phyloP scores from a whole-genome alignment of 192 early-diverging fungal genomes.

The Gaertneriomyces semiglobifer region DNA sequence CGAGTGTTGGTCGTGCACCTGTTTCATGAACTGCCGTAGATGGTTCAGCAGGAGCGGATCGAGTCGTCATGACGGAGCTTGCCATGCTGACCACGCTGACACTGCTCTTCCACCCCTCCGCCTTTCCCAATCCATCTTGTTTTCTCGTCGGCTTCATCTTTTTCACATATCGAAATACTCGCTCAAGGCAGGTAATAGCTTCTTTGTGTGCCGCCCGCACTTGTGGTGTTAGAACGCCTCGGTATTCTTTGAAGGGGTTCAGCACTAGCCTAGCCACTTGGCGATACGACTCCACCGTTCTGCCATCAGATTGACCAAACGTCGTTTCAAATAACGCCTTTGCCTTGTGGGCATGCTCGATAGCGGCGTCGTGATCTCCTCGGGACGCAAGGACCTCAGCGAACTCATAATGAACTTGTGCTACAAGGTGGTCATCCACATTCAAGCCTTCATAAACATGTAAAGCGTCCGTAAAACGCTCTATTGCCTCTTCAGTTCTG shows the following conservation, averaged over 20 bases:
- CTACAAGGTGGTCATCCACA: slow-evolving; percentile 25
- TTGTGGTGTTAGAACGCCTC: slow-evolving; percentile 41
- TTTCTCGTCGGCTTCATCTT: background rate
- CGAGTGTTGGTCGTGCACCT: slow-evolving; percentile 4
- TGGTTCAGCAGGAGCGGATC: background rate
- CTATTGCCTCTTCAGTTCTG: slow-evolving; percentile 35
- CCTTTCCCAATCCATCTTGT: background rate
- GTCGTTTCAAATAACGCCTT: slow-evolving; percentile 38
- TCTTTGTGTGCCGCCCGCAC: slow-evolving; percentile 44
- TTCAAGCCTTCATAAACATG: slow-evolving; percentile 32
- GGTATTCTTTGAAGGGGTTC: slow-evolving; percentile 36
- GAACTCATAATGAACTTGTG: slow-evolving; percentile 43
- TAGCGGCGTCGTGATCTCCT: slow-evolving; percentile 45
- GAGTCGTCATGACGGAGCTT: slow-evolving; percentile 1
- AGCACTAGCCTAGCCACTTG: slow-evolving; percentile 45
- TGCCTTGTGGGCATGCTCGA: slow-evolving; percentile 39
- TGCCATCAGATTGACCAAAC: slow-evolving; percentile 41
- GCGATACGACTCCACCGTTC: slow-evolving; percentile 44
- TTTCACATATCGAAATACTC: slow-evolving; percentile 49
- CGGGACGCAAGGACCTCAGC: slow-evolving; percentile 37
- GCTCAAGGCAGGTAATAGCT: slow-evolving; percentile 49
- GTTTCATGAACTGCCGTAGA: background rate
- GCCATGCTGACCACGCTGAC: background rate
- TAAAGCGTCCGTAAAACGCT: slow-evolving; percentile 40
- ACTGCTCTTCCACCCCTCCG: background rate